phyloP scores from a whole-genome alignment of 2,329 filamentous ascomycete genomes.

The Talaromyces amestolkiae region DNA sequence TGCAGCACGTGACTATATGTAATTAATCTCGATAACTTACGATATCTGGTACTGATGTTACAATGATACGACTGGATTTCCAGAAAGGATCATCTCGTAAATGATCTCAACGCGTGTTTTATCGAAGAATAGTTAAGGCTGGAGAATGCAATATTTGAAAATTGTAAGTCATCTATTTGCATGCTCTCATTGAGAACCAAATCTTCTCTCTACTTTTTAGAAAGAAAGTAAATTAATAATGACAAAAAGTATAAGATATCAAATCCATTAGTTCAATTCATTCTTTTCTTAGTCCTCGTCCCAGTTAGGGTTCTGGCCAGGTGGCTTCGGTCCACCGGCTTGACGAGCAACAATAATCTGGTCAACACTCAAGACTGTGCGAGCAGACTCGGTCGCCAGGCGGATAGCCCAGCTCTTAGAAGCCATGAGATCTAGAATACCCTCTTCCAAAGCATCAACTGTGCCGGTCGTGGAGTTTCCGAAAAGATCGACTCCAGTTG shows the following conservation, averaged over 20 bases:
- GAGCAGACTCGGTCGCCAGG: constrained; percentile 88
- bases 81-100: neutral
- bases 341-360: constrained; percentile 98
- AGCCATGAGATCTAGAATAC: constrained; percentile 87
- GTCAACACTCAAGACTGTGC: constrained; percentile 92
- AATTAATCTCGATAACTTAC: neutral
- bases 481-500: constrained; percentile 92
- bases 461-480: constrained; percentile 77
- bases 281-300: constrained; percentile 56
- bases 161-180: constrained; percentile 5
- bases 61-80: neutral
- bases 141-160: neutral
- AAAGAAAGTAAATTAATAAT: constrained; percentile 15
- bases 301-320: constrained; percentile 83
- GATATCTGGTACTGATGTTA: neutral
- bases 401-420: constrained; percentile 97
- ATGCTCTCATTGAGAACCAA: constrained; percentile 7
- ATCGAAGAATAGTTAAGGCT: neutral
- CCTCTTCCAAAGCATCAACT: constrained; percentile 79
- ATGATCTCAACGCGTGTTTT: neutral
- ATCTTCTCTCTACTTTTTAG: neutral
- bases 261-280: constrained; percentile 10
- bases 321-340: constrained; percentile 94
- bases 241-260: constrained; percentile 11
- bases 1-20: neutral